Conservation (phyloP, 169 alveolate genomes). For the Plasmodium malariae region DNA sequence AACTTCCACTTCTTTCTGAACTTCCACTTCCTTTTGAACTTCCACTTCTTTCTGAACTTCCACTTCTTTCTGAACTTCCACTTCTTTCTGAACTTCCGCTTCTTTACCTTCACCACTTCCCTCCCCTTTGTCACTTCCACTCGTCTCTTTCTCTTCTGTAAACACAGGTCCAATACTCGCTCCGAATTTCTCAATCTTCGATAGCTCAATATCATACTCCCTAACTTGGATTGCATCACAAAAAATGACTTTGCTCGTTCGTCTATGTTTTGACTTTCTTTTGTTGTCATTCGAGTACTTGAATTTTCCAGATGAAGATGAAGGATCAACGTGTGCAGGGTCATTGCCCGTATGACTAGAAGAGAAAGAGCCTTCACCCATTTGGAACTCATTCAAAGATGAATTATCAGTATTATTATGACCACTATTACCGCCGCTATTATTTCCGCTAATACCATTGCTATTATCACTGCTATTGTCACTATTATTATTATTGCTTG, state of each 20-base stretch:
- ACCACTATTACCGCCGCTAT: neutral
- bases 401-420: neutral
- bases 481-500: neutral
- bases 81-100: neutral
- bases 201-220: constrained; percentile 81
- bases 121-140: neutral
- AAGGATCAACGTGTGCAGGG: too few species aligned
- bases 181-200: constrained; percentile 81
- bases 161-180: constrained; percentile 80
- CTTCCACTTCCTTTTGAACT: neutral
- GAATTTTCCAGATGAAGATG: too few species aligned
- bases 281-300: neutral
- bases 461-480: neutral
- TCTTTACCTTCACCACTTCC: neutral
- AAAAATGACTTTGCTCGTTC: constrained; percentile 74
- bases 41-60: neutral
- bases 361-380: too few species aligned
- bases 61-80: neutral
- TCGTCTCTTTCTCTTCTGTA: neutral
- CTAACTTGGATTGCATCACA: constrained; percentile 77
- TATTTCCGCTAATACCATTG: neutral
- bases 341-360: too few species aligned
- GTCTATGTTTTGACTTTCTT: constrained; percentile 18
- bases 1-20: neutral
- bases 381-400: too few species aligned